Evolutionary conservation across 495 filamentous ascomycete genomes (phyloP).

Genomic region (Talaromyces thailandensis): DNA sequence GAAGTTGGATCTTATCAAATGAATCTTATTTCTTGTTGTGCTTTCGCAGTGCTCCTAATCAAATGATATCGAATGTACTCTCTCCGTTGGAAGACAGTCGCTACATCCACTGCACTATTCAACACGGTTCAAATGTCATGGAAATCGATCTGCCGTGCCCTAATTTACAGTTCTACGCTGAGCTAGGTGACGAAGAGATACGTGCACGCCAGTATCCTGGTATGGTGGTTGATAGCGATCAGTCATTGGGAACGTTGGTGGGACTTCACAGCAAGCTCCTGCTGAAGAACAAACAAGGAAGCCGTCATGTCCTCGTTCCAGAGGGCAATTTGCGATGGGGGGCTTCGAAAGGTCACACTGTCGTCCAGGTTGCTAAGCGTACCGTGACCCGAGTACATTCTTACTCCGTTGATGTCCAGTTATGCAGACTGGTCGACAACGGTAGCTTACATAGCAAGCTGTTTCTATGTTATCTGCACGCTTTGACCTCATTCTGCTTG

Average conservation of each 20-base stretch:
- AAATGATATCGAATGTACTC: constrained; percentile 22
- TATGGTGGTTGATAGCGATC: constrained; percentile 43
- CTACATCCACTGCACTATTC: constrained; percentile 32
- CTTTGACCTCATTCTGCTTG: not conserved
- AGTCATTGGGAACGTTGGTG: constrained; percentile 40
- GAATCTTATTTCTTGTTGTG: constrained; percentile 16
- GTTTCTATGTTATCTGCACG: constrained; percentile 31
- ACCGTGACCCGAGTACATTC: constrained; percentile 18
- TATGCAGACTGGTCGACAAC: constrained; percentile 41
- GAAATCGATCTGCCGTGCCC: constrained; percentile 39
- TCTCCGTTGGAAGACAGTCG: constrained; percentile 20
- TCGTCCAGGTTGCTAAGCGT: constrained; percentile 23
- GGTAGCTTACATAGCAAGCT: constrained; percentile 47
- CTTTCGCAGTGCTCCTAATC: constrained; percentile 20
- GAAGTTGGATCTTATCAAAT: constrained; percentile 7
- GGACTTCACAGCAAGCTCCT: constrained; percentile 33
- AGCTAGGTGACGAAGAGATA: constrained; percentile 16
- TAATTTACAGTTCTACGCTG: constrained; percentile 39
- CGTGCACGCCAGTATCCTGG: constrained; percentile 43
- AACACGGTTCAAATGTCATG: no score
- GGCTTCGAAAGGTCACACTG: constrained; percentile 22
- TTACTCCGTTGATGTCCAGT: constrained; percentile 39
- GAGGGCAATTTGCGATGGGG: constrained; percentile 22
- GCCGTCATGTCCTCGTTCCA: constrained; percentile 41
- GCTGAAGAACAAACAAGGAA: not conserved